Conservation (phyloP, 2,329 filamentous ascomycete genomes). For the Xylaria sp. region DNA sequence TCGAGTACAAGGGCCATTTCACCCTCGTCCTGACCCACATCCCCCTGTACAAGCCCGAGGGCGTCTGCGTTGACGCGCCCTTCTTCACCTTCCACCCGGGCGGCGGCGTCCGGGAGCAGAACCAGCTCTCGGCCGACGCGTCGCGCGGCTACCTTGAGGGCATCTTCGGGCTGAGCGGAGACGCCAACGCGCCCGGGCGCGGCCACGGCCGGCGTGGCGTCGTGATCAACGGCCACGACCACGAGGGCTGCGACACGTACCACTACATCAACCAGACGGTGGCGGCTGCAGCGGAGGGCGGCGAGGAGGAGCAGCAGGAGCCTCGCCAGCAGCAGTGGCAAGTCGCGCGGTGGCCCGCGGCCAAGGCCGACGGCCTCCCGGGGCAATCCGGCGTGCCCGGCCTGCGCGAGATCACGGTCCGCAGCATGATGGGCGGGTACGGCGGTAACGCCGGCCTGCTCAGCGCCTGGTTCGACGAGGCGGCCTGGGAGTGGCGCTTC, state of each 20-base stretch:
- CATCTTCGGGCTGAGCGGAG: conserved; percentile 75
- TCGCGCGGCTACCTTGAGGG: conserved; percentile 80
- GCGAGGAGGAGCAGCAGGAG: conserved; percentile 55
- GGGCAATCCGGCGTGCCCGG: conserved; percentile 56
- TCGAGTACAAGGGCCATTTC: conserved; percentile 66
- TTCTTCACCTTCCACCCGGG: conserved; percentile 78
- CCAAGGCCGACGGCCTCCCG: conserved; percentile 44
- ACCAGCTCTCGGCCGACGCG: conserved; percentile 76
- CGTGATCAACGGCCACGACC: conserved; percentile 91
- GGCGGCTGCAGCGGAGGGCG: conserved; percentile 44
- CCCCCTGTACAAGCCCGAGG: conserved; percentile 80
- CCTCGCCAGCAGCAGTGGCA: conserved; percentile 57
- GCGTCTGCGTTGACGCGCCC: conserved; percentile 82
- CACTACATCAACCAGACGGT: conserved; percentile 74
- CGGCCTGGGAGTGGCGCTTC: conserved; percentile 74
- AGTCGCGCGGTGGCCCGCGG: conserved; percentile 51
- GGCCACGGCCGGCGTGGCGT: conserved; percentile 74
- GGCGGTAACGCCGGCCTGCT: conserved; percentile 89
- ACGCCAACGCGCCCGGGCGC: conserved; percentile 56
- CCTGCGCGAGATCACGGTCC: conserved; percentile 86
- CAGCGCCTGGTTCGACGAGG: conserved; percentile 84
- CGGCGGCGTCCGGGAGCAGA: conserved; percentile 85
- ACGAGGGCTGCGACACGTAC: conserved; percentile 88
- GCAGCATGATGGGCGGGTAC: conserved; percentile 98
- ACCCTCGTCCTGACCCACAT: conserved; percentile 92